Base-by-base conservation (phyloP, 1,139 yeast species). In the Nakaseomyces uthaithaninus region DNA sequence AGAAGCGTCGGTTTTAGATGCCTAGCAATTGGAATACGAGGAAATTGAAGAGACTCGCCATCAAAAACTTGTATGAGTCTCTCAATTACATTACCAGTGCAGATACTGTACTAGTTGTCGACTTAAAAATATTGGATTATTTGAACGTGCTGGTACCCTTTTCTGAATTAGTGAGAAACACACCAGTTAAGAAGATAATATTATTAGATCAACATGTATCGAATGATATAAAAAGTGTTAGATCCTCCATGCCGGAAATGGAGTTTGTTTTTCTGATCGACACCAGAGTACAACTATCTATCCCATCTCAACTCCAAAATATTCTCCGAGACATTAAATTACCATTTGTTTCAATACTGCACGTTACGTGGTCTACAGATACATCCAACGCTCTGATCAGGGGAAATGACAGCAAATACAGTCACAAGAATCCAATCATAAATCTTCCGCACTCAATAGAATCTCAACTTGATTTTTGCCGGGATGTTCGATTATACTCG, bases 241-340 rank as follows among this genome's bases (percentile, higher is more conserved):
- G 45, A 17, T 14, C 36, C 3, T 36, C 45, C 8, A 25, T 41
- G 11, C 43, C 46, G 8, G 37, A 40, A 10, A 41, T 50, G 41
- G 46, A 48, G 12, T 19, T 54, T 8, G 49, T 58, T 3, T 53
- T 55, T 31, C 36, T 57, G 7, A 46, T 56, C 4, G 60, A 58
- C 43, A 48, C 49, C 8, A 45, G 59, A 38, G 27, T 48, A n/a
- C 55, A 54, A 30, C 27, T 57, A 6, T 41, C 30, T 2, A 11
- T 57, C 9, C 52, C 57, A 2, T 12, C 39, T 11, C 33, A 36
- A 12, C 18, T 57, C 8, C 18, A 22, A 4, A 31, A 37, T 11
- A 25, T 46, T 10, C 38, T 47, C 6, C 37, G 38, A 4, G 8
- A 11, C 3, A 19, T 31, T 10, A 5, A 36, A 33, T 2, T 31